Evolutionary conservation across 495 filamentous ascomycete species (phyloP).

Genomic region (Thermothielavioides terrestris): DNA sequence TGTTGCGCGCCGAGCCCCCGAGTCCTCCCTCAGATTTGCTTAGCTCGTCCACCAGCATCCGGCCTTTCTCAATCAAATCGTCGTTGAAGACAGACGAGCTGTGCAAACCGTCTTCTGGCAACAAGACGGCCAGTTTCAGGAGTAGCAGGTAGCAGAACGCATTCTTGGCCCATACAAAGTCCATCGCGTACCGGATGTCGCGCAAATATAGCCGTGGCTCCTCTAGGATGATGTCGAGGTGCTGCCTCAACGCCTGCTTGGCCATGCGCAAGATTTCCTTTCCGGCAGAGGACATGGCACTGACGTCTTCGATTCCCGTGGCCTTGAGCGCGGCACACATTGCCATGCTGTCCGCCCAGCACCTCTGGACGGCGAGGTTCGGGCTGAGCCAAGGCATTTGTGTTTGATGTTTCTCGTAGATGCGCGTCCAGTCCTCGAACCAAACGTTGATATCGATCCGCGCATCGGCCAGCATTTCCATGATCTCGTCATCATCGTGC

Average conservation of each 20-base stretch:
- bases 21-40: background rate
- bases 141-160: background rate
- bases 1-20: background rate
- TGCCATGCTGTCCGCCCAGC: background rate
- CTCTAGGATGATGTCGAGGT: background rate
- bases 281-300: background rate
- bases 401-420: background rate
- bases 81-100: background rate
- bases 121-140: background rate
- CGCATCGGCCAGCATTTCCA: background rate
- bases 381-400: background rate
- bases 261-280: background rate
- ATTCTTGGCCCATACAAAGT: slow-evolving; percentile 1
- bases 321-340: background rate
- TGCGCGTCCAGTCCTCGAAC: background rate
- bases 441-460: background rate
- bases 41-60: background rate
- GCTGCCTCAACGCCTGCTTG: background rate
- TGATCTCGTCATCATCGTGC: background rate
- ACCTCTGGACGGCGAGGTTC: background rate
- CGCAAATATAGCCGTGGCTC: background rate
- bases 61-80: background rate
- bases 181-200: background rate
- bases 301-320: background rate
- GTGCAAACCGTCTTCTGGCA: background rate